These are phyloP conservation scores for Juglanconis oblonga DNA, from an alignment of 2,329 filamentous ascomycete species.

Conservation along the genomic window DNA sequence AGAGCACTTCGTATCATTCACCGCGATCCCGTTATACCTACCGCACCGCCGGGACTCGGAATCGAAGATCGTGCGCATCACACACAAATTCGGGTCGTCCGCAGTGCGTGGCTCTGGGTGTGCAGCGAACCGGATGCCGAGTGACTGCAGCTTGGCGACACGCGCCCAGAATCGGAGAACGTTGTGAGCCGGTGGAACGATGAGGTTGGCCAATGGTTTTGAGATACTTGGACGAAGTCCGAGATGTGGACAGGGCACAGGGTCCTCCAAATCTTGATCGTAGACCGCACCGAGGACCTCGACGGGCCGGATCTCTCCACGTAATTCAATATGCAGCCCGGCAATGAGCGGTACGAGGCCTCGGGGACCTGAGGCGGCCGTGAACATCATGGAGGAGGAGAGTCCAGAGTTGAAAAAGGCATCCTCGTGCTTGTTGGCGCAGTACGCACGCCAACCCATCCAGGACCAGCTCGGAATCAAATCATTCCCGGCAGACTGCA, in stretches of 20 bases:
- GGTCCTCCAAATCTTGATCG: neutral
- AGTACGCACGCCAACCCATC: conserved; percentile 1
- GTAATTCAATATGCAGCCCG: neutral
- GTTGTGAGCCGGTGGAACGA: neutral
- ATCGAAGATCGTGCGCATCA: neutral
- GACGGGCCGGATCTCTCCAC: neutral
- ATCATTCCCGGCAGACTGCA: neutral
- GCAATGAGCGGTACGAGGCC: neutral
- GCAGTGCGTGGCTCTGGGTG: neutral
- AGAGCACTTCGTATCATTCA: neutral
- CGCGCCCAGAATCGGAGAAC: neutral
- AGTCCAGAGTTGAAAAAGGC: neutral
- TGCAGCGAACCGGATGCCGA: neutral
- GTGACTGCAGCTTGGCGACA: neutral
- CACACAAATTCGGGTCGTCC: neutral
- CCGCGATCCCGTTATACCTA: neutral
- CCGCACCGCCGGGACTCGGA: neutral
- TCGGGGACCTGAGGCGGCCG: neutral
- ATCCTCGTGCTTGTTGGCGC: neutral
- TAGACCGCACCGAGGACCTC: neutral
- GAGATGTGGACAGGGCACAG: neutral
- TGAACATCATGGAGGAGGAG: neutral
- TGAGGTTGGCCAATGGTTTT: neutral
- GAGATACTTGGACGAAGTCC: neutral
- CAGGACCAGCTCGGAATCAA: neutral